A percentile compares a stretch with the other conserved stretches of the same genome.
Conservation (phyloP, 2,329 filamentous ascomycete genomes). For the Mollisia scopiformis region DNA sequence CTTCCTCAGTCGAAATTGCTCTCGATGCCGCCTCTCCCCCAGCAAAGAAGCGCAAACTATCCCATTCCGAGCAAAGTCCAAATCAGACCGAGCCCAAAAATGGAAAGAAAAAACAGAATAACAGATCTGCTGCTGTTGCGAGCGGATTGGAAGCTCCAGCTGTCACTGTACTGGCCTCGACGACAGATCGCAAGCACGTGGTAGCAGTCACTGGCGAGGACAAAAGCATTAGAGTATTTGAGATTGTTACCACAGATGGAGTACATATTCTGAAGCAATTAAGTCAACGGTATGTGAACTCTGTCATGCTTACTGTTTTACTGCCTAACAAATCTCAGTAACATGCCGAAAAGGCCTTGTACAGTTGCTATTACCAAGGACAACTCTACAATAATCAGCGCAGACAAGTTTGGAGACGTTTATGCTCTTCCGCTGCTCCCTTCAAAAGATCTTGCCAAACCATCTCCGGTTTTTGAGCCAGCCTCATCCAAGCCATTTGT, state of each 20-base stretch:
- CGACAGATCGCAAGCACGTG: conserved; percentile 67
- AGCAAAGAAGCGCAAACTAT: conserved; percentile 37
- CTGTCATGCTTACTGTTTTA: background rate
- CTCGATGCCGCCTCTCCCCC: conserved; percentile 25
- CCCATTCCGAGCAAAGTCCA: conserved; percentile 5
- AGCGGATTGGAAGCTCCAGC: conserved; percentile 57
- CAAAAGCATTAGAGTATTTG: conserved; percentile 85
- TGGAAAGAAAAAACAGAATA: conserved; percentile 23
- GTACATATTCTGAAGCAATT: conserved; percentile 57
- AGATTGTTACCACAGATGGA: conserved; percentile 57
- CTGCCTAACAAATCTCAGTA: conserved; percentile 40
- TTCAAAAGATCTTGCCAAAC: conserved; percentile 14
- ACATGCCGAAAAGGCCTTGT: conserved; percentile 88
- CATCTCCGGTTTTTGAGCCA: conserved; percentile 19
- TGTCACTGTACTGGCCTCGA: conserved; percentile 69
- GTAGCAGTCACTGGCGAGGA: conserved; percentile 87
- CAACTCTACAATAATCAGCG: conserved; percentile 73
- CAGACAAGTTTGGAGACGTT: conserved; percentile 97
- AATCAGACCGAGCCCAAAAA: conserved; percentile 13
- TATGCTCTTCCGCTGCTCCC: conserved; percentile 79
- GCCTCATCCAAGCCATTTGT: conserved; percentile 39
- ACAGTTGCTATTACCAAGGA: conserved; percentile 71
- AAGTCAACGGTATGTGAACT: conserved; percentile 66
- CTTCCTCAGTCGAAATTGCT: conserved; percentile 12
- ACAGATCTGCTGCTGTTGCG: conserved; percentile 20